Percentiles rank a stretch among this genome's conserved stretches.
These are phyloP conservation scores for Auriculariales sp. DNA, from an alignment of 768 basidiomycete species.

Conservation along the genomic window DNA sequence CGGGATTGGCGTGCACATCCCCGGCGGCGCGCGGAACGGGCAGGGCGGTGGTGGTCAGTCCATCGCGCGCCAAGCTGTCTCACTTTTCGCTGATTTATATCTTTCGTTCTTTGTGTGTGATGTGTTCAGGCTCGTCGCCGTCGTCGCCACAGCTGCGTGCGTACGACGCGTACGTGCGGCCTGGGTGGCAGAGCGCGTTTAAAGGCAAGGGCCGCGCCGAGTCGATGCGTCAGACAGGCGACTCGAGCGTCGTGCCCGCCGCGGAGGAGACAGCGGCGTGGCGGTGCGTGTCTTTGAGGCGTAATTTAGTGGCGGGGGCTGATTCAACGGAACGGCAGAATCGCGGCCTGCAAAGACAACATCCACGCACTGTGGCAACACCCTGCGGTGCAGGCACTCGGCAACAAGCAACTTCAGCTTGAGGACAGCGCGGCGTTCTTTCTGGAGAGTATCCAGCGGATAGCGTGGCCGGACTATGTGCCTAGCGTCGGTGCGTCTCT, in stretches of 20 bases:
- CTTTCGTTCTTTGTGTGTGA: too few relatives aligned
- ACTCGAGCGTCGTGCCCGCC: conserved; percentile 10
- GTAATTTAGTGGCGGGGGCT: conserved; percentile 22
- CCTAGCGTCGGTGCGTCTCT: conserved; percentile 45
- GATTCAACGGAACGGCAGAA: background rate
- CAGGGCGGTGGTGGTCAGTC: too few relatives aligned
- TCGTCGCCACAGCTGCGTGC: too few relatives aligned
- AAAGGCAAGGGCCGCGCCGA: conserved; percentile 8
- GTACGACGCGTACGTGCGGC: conserved; percentile 53
- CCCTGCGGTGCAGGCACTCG: conserved; percentile 41
- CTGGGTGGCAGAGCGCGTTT: conserved; percentile 56
- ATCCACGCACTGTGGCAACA: conserved; percentile 58
- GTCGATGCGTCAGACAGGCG: background rate
- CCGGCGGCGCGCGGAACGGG: conserved; percentile 23
- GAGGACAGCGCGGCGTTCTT: conserved; percentile 72
- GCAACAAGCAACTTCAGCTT: conserved; percentile 42
- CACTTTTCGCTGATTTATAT: too few relatives aligned
- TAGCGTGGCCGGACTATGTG: conserved; percentile 52
- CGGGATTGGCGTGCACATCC: conserved; percentile 29
- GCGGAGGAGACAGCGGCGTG: background rate
- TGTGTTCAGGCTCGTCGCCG: too few relatives aligned
- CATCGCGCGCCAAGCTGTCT: too few relatives aligned
- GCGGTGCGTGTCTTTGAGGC: conserved; percentile 22
- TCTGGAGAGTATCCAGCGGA: conserved; percentile 46
- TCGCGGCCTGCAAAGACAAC: conserved; percentile 33